Evolutionary conservation across 1,139 yeast species (phyloP).

Genomic region (Geotrichum aggregatum): DNA sequence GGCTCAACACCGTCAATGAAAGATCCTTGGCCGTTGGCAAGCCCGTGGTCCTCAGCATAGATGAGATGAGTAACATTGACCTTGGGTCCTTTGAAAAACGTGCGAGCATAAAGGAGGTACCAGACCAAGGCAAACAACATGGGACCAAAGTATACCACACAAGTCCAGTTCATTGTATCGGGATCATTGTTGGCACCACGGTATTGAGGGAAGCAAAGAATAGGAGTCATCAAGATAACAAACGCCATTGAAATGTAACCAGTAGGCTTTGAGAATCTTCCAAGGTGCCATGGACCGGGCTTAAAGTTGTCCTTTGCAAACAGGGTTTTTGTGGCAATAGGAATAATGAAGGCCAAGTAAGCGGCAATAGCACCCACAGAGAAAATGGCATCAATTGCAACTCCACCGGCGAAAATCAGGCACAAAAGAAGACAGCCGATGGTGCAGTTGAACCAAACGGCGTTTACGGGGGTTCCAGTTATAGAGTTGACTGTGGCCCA

Average conservation of each 20-base stretch:
- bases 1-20: constrained; percentile 21
- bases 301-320: constrained; percentile 52
- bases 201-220: constrained; percentile 59
- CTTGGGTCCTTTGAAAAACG: constrained; percentile 66
- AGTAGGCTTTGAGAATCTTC: constrained; percentile 48
- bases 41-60: constrained; percentile 35
- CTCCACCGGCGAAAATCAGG: constrained; percentile 61
- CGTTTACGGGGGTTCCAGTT: constrained; percentile 64
- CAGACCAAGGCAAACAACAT: constrained; percentile 51
- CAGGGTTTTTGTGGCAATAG: constrained; percentile 54
- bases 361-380: constrained; percentile 75
- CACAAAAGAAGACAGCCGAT: constrained; percentile 56
- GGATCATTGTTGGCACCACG: constrained; percentile 47
- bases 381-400: constrained; percentile 72
- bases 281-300: constrained; percentile 71
- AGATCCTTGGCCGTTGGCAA: neutral
- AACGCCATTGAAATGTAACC: constrained; percentile 33
- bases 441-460: constrained; percentile 61
- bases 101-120: constrained; percentile 56
- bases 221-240: constrained; percentile 61
- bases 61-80: constrained; percentile 47
- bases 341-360: constrained; percentile 65
- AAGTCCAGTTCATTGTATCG: constrained; percentile 66
- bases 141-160: constrained; percentile 63
- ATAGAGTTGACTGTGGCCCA: constrained; percentile 51